Evolutionary conservation across 306 rosid genomes (phyloP), one percentile per base, ranked within the genome.

Genomic region (Myrica gale): DNA sequence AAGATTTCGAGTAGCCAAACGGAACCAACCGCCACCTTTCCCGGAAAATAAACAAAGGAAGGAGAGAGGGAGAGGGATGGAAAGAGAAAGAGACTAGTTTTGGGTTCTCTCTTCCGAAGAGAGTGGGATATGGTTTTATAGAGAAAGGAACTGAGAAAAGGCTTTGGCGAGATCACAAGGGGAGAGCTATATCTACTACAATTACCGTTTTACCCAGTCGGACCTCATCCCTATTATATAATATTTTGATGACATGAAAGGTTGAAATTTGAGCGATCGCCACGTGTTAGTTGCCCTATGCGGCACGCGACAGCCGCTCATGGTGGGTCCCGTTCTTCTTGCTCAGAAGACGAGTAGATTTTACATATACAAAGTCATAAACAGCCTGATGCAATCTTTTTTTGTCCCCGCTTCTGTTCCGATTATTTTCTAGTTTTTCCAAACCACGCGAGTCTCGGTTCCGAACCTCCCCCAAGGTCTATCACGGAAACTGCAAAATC

Each of bases 241-340:
- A 48, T 48, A 21, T 5, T 45, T 2, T 3, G 55, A 74, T 62
- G 75, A 69, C 13, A 63, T 72, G 84, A 85, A 94, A 89, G 85
- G 89, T 77, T 74, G 83, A 83, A 68, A 79, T 74, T 75, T 52
- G 42, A 4, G 2, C 16, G 20, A 17, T 1, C 39, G 87, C 81
- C 98, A 95, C 97, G 96, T 90, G 89, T 74, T 68, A 76, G 45
- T 3, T 73, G n/a, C 41, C 53, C 90, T 87, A 85, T 88, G 97
- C 94, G 97, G 96, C 93, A 89, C 85, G 88, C 85, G 88, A 87
- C 90, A 89, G 87, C 89, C 95, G 93, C 84, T 82, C 74, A 19
- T 10, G 68, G 81, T 73, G 91, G 97, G 90, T 9, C 94, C 98
- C 79, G 39, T 73, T 12, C 52, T 6, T 19, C 23, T 4, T 37